Conservation (phyloP, 306 rosid genomes). For the Rosa chinensis region DNA sequence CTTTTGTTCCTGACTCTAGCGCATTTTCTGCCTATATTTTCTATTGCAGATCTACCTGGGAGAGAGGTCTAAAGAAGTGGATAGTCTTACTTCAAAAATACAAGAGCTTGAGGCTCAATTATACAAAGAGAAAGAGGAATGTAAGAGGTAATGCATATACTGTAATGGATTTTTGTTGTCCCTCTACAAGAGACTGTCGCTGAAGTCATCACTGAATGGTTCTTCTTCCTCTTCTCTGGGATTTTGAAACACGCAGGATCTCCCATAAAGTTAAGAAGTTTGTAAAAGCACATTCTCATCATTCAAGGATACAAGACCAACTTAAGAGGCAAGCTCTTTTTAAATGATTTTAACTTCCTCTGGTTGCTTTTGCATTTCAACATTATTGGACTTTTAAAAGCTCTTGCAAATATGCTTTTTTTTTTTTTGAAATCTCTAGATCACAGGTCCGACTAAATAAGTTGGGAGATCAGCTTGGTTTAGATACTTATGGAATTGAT, state of each 20-base stretch:
- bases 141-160: slow-evolving; percentile 53
- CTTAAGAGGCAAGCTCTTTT: slow-evolving; percentile 57
- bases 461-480: slow-evolving; percentile 77
- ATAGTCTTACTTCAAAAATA: slow-evolving; percentile 77
- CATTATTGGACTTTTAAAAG: neutral
- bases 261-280: slow-evolving; percentile 76
- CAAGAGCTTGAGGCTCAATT: slow-evolving; percentile 87
- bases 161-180: neutral
- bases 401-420: slow-evolving; percentile 23
- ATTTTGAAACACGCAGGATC: slow-evolving; percentile 54
- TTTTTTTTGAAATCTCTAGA: slow-evolving; percentile 40
- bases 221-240: slow-evolving; percentile 17
- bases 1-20: neutral
- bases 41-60: slow-evolving; percentile 52
- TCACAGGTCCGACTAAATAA: slow-evolving; percentile 76
- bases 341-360: neutral
- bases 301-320: slow-evolving; percentile 68
- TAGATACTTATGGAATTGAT: slow-evolving; percentile 56
- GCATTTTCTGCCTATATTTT: neutral
- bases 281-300: slow-evolving; percentile 57
- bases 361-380: neutral
- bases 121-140: slow-evolving; percentile 66
- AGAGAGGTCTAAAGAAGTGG: slow-evolving; percentile 81
- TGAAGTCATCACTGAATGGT: slow-evolving; percentile 16
- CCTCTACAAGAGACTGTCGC: neutral